Base-by-base conservation (phyloP, 192 early-diverging fungal species). In the Coemansia sp. region DNA sequence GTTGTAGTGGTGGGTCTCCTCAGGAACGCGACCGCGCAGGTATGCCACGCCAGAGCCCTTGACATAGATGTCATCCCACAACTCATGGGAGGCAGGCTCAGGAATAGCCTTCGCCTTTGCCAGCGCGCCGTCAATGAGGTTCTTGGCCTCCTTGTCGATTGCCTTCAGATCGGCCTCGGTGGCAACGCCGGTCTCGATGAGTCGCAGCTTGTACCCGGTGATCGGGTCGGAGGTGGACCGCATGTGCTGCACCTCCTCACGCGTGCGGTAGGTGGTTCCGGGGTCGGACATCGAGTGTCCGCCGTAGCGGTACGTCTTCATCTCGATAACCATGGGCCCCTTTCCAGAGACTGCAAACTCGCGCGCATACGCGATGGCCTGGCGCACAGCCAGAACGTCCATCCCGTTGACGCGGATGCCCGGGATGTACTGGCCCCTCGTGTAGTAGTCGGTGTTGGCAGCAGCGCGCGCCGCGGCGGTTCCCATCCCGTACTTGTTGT, bases 231-330 rank as follows among this genome's bases (percentile, higher is more conserved):
- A 89, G 69, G 90, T 93, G 55, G 91, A 91, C 31, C 95, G 89
- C 95, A 99, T 99, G 79, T 99, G 88, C 83, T 96, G 93, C 66
- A 97, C 94, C 86, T 99, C 95, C 85, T 99, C 96, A 81, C 96
- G 93, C 61, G 94, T 95, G 69, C 96, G 91, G 91, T 99, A 99
- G 40, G 94, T 97, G 79, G 95, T 99, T 69, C 96, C 96, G 25
- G 95, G 96, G 83, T 99, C 95, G 62, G 95, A 99, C 96, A 99
- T 99, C 69, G 96, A 99, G 93, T 99, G 96, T 59, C 96, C 96
- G 81, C 95, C 96, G 84, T 99, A 99, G 58, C 95, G 94, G 86
- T 99, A 99, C 26, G 96, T 99, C 68, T 90, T 90, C 87, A 96
- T 87, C 86, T 99, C 95, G 78, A 97, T 85, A 30, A 99, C 87